These are phyloP conservation scores for Fragaria nilgerrensis DNA, from an alignment of 306 rosid genomes.

Conservation along the genomic window DNA sequence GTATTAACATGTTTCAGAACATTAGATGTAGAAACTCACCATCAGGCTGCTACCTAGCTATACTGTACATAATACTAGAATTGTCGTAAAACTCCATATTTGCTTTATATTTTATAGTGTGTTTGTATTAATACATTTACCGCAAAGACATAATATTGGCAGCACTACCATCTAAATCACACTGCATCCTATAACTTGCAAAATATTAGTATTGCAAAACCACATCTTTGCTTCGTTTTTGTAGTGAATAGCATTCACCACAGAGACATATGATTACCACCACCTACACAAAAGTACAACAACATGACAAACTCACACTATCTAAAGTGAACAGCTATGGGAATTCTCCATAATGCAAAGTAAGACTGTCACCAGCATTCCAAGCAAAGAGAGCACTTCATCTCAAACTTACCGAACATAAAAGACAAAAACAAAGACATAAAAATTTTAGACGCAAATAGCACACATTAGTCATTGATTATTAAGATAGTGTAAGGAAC, in stretches of 20 bases:
- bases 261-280: not conserved
- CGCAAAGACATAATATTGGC: not conserved
- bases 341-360: not conserved
- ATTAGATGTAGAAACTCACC: not conserved
- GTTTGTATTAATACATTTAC: not conserved
- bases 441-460: not conserved
- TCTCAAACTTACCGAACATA: not conserved
- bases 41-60: not conserved
- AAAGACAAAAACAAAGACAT: not conserved
- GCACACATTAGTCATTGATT: not conserved
- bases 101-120: not conserved
- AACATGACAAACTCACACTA: not conserved
- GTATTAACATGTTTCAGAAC: not conserved
- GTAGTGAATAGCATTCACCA: not conserved
- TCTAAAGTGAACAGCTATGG: not conserved
- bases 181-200: not conserved
- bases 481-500: constrained; percentile 8
- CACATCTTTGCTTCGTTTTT: not conserved
- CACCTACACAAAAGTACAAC: not conserved
- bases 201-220: not conserved
- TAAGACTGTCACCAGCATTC: not conserved
- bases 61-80: not conserved
- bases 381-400: not conserved
- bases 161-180: not conserved
- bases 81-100: not conserved